Conservation (phyloP, 2,329 filamentous ascomycete genomes). For the Pyricularia pennisetigena region DNA sequence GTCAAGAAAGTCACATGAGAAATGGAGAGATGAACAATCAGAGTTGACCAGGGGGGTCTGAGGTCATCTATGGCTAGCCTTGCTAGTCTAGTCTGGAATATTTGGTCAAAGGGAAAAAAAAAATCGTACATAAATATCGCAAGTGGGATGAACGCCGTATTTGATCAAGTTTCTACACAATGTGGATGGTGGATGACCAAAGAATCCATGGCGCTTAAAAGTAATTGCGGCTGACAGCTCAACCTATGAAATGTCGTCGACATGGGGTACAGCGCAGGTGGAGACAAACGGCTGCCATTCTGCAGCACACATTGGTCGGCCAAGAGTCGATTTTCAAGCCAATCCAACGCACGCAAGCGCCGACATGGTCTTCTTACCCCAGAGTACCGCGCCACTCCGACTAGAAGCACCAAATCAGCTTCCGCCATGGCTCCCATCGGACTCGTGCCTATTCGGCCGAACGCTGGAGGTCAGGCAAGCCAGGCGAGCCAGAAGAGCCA, state of each 20-base stretch:
- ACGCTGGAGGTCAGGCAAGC: neutral
- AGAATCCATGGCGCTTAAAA: neutral
- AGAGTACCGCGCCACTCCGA: neutral
- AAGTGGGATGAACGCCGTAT: neutral
- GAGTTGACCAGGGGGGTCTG: neutral
- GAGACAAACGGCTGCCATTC: neutral
- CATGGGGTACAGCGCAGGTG: neutral
- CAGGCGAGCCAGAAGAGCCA: too few relatives aligned
- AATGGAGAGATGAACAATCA: neutral
- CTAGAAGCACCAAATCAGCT: neutral
- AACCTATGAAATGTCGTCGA: neutral
- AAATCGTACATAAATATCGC: neutral
- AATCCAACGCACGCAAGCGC: neutral
- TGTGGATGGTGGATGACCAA: neutral
- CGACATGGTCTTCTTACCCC: neutral
- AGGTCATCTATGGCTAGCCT: neutral
- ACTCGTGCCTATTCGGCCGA: neutral
- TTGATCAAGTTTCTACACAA: neutral
- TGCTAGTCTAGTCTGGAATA: too few relatives aligned
- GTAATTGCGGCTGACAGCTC: neutral
- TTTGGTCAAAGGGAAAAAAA: neutral
- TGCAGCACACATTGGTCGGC: neutral
- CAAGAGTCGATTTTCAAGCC: neutral
- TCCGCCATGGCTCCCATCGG: neutral
- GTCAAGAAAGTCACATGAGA: neutral